Evolutionary conservation across 768 basidiomycete species (phyloP).

Genomic region (Astraeus odoratus): DNA sequence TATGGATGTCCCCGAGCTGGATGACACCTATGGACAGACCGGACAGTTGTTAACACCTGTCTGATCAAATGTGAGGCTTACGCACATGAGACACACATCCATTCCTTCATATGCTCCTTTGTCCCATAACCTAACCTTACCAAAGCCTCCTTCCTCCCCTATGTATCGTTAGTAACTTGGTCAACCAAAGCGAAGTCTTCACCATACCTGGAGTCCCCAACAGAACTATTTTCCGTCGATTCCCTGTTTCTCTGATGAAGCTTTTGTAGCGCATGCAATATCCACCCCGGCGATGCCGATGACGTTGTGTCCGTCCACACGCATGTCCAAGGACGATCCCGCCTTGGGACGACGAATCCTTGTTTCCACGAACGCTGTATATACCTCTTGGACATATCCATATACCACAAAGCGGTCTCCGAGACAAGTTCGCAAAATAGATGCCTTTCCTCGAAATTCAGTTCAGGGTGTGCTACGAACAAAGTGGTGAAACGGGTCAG

Average conservation of each 20-base stretch:
- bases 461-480: conserved; percentile 62
- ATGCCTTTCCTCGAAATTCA: conserved; percentile 61
- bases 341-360: conserved; percentile 60
- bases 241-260: conserved; percentile 51
- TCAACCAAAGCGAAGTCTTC: neutral
- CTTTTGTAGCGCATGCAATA: conserved; percentile 59
- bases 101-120: conserved; percentile 73
- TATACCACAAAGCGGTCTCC: neutral
- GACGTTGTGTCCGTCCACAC: conserved; percentile 79
- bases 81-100: conserved; percentile 71
- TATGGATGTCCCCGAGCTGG: conserved; percentile 71
- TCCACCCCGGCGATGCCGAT: conserved; percentile 74
- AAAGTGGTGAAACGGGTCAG: neutral
- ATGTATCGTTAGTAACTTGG: neutral
- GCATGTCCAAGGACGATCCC: conserved; percentile 69
- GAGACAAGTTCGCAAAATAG: conserved; percentile 8
- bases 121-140: conserved; percentile 65
- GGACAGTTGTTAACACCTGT: neutral
- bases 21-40: conserved; percentile 53
- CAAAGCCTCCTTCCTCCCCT: conserved; percentile 78
- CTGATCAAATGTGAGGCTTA: neutral
- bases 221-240: conserved; percentile 65
- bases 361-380: conserved; percentile 63
- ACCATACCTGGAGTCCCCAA: conserved; percentile 69
- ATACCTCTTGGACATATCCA: conserved; percentile 66